Evolutionary conservation across 2,329 filamentous ascomycete species (phyloP), one percentile per base, ranked within the genome.

Genomic region (Pleoardoris graminearum): DNA sequence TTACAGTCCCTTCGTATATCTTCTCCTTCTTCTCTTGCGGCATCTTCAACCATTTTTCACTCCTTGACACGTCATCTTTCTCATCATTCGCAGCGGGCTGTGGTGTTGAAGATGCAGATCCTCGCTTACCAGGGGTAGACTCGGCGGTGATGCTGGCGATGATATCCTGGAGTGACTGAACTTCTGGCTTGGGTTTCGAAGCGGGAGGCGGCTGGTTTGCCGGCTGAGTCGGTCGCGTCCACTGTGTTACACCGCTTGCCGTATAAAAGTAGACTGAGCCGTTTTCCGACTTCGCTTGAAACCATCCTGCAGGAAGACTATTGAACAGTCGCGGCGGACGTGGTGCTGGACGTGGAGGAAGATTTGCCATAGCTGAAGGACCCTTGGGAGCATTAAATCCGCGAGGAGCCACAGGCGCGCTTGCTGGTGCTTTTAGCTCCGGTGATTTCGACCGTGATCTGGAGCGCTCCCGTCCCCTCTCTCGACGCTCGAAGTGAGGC

Each of bases 1-100:
- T 72, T 80, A 95, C 91, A 46, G 91, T 96, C 68, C 92, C 92
- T 73, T 97, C 92, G 66, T 97, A 97, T 2, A 96, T 81, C 77
- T 91, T 96, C 83, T 91, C 95, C 75, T 94, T 90, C 75, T 97
- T 97, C 60, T 97, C 92, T 61, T 85, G 71, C 1, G 87, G 79
- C 27, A 87, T 71, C 53, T 80, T 82, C 50, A 84, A 82, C 89
- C 89, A 91, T 69, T 87, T 89, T 42, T 90, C 87, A 63, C 81
- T 67, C 35, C 61, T 63, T 0, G 66, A 56, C 37, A 61, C 80
- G 62, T 83, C 86, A 5, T 80, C 79, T 66, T 78, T 80, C 61
- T 79, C 80, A 42, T 80, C 80, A 37, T 79, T 79, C 19, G 75
- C 82, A 3, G 79, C 77, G 10, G 84, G 80, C 54, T 86, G 83